phyloP scores from a whole-genome alignment of 371 early-diverging fungal species.

The Enteropsectra breve region DNA sequence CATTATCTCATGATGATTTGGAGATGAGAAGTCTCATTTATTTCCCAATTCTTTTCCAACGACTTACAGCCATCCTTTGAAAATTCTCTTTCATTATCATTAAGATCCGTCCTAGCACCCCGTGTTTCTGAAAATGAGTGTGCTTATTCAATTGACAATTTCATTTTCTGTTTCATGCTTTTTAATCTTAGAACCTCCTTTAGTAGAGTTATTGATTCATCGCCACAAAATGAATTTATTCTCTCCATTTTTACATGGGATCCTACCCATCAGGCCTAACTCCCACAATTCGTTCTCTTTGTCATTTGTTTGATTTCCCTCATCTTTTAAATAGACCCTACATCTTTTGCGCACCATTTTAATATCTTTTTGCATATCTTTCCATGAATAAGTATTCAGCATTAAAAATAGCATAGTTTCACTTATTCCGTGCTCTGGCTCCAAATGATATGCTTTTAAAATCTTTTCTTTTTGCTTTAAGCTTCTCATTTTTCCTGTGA shows the following conservation, averaged over 20 bases:
- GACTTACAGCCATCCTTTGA: not conserved
- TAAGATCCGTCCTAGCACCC: not conserved
- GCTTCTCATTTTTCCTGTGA: too few relatives aligned
- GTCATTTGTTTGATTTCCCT: not conserved
- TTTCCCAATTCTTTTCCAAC: not conserved
- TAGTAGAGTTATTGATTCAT: slow-evolving; percentile 11
- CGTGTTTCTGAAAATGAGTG: not conserved
- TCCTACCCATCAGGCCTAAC: not conserved
- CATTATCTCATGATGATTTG: slow-evolving; percentile 9
- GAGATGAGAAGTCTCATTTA: slow-evolving; percentile 7
- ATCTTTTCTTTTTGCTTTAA: too few relatives aligned
- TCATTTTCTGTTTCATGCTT: slow-evolving; percentile 3
- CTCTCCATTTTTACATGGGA: not conserved
- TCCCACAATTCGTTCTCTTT: not conserved
- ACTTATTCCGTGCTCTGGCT: slow-evolving; percentile 2
- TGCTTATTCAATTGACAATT: slow-evolving; percentile 4
- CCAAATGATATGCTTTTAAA: not conserved
- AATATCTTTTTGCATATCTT: not conserved
- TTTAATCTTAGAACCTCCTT: slow-evolving; percentile 10
- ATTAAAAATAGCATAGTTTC: not conserved
- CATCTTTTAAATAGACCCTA: not conserved
- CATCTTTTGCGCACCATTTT: not conserved
- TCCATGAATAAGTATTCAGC: not conserved
- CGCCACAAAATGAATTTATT: not conserved
- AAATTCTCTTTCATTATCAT: not conserved